Conservation (phyloP, 805 yeast genomes). For the Lachancea meyersii region DNA sequence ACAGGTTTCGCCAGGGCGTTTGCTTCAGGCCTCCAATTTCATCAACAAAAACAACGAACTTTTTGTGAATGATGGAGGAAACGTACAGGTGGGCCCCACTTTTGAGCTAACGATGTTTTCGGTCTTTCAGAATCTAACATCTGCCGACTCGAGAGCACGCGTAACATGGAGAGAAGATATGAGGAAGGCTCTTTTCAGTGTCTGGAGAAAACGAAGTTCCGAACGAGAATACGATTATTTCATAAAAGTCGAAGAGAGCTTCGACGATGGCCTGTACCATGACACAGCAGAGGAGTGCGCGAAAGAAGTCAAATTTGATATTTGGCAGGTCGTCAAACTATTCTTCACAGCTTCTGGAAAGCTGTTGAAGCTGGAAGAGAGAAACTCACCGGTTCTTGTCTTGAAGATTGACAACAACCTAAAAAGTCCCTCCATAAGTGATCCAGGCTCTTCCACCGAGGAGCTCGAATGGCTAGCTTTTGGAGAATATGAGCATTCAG, state of each 20-base stretch:
- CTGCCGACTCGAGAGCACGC: conserved; percentile 34
- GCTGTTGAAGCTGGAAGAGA: conserved; percentile 54
- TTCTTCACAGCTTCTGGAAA: conserved; percentile 69
- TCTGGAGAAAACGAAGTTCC: conserved; percentile 30
- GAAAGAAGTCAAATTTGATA: conserved; percentile 30
- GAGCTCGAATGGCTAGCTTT: conserved; percentile 46
- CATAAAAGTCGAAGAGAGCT: conserved; percentile 47
- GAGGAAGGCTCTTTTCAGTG: conserved; percentile 46
- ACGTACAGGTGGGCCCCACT: conserved; percentile 48
- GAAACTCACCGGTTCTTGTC: conserved; percentile 59
- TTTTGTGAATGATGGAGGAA: conserved; percentile 3
- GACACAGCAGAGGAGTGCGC: conserved; percentile 44
- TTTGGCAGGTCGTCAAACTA: conserved; percentile 42
- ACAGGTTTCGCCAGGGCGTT: conserved; percentile 55
- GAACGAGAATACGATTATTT: conserved; percentile 35
- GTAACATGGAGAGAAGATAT: conserved; percentile 70
- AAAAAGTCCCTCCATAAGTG: conserved; percentile 19
- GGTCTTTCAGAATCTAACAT: conserved; percentile 49
- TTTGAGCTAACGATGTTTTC: conserved; percentile 55
- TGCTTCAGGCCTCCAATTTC: conserved; percentile 54
- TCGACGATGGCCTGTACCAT: conserved; percentile 69
- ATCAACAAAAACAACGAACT: conserved; percentile 27
- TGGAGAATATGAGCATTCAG: conserved; percentile 37
- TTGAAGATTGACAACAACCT: conserved; percentile 40
- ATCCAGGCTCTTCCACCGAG: conserved; percentile 22